Evolutionary conservation across 129 eudicot species (phyloP), one percentile per base, ranked within the genome.

Genomic region (Escallonia herrerae): DNA sequence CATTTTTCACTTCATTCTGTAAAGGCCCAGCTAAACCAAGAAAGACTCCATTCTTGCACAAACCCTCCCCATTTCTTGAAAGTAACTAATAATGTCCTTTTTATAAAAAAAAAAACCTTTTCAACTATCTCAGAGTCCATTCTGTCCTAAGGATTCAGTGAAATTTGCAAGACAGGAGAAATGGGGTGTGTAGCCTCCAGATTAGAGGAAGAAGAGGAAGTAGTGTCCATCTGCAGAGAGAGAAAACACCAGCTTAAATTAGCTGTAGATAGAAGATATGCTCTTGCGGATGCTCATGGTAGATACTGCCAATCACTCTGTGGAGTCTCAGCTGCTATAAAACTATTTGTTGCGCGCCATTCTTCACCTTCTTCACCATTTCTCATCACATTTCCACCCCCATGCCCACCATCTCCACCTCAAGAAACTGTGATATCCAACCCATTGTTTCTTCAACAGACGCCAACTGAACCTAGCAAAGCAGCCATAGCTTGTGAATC

Each of bases 151-250:
- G 33, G 0, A 22, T 0, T 22, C 1, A 40, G 40, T 46, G 38
- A 56, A 54, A 43, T 1, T 11, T 1, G 10, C 45, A 4, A 58
- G 7, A 63, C 38, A 63, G 40, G 47, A 56, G n/a, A 69, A 8
- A 88, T 88, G 98, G 99, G 99, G 41, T 94, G 99, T 82, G 99
- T 86, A 49, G 97, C 97, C 47, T 89, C 99, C 68, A 94, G 79
- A 68, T 61, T 93, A 64, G 95, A 80, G 77, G 93, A 84, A 45
- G 97, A 89, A 77, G 88, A 90, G 39, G 95, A 86, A 42, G 97
- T 89, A 42, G 97, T 94, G 54, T 67, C 79, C 42, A 94, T 94
- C n/a, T 94, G 99, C 40, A 89, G 90, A 74, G 97, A 94, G 64
- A 89, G 99, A 66, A 94, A 89, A 52, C 81, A 69, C 13, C 81